Percentiles rank a stretch among this genome's conserved stretches.
phyloP scores from a whole-genome alignment of 2,329 filamentous ascomycete genomes.

The Talaromyces amestolkiae region DNA sequence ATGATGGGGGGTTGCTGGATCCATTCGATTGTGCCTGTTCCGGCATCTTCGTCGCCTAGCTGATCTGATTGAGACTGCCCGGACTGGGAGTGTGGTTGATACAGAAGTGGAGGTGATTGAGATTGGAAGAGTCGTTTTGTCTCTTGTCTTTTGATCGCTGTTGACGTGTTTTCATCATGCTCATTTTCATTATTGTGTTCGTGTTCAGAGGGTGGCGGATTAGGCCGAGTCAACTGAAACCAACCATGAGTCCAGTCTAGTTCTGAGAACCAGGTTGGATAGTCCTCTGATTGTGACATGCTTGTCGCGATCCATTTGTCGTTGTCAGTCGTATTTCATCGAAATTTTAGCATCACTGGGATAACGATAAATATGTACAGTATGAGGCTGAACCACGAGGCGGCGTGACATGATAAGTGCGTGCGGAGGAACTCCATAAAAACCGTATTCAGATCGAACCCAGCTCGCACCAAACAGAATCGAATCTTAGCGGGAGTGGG shows the following conservation, averaged over 20 bases:
- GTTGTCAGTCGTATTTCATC: not conserved
- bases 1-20: slow-evolving; percentile 1
- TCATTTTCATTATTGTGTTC: not conserved
- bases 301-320: not conserved
- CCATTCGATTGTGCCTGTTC: slow-evolving; percentile 3
- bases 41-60: not conserved
- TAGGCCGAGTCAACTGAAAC: not conserved
- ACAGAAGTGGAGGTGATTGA: not conserved
- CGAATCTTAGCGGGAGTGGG: not conserved
- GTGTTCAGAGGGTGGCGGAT: not conserved
- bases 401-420: not conserved
- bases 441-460: not conserved
- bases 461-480: not conserved
- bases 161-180: not conserved
- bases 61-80: slow-evolving; percentile 2
- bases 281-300: slow-evolving; percentile 3
- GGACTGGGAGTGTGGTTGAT: not conserved
- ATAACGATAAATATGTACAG: not conserved
- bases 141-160: not conserved
- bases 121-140: not conserved
- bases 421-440: not conserved
- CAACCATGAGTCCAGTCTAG: slow-evolving; percentile 5
- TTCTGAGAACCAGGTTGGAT: slow-evolving; percentile 3
- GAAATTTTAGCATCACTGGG: not conserved
- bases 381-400: slow-evolving; percentile 5